A percentile compares a stretch with the other conserved stretches of the same genome.
Evolutionary conservation across 2,329 filamentous ascomycete species (phyloP).

Genomic region (Epichloe baconii): DNA sequence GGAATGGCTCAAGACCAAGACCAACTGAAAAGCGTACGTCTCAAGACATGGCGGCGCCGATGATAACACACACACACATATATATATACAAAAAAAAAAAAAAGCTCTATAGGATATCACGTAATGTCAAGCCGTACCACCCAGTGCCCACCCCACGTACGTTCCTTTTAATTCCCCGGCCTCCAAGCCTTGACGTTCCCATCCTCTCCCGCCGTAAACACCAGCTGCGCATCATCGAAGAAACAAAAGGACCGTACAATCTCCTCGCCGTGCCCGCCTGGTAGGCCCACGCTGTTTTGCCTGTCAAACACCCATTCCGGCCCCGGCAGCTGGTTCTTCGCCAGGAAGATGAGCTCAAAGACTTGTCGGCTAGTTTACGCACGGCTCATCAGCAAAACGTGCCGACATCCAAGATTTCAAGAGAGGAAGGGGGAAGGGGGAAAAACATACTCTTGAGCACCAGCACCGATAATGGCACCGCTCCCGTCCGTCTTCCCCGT

Average conservation of each 20-base stretch:
- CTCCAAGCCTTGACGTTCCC: slow-evolving; percentile 45
- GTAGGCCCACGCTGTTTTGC: slow-evolving; percentile 44
- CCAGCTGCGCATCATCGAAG: slow-evolving; percentile 44
- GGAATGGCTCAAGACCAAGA: too few species aligned
- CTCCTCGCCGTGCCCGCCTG: slow-evolving; percentile 50
- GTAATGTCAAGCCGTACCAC: background rate
- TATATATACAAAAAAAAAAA: background rate
- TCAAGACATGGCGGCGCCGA: too few species aligned
- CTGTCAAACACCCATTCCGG: slow-evolving; percentile 38
- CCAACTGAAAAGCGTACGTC: too few species aligned
- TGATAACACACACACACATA: too few species aligned
- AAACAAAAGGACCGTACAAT: slow-evolving; percentile 52
- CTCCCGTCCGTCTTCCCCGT: slow-evolving; percentile 43
- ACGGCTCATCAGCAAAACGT: too few species aligned
- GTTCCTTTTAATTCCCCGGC: slow-evolving; percentile 9
- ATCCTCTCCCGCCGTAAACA: slow-evolving; percentile 47
- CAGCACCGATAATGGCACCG: slow-evolving; percentile 49
- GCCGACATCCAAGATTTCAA: too few species aligned
- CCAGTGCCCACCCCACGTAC: background rate
- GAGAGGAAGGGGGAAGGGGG: too few species aligned
- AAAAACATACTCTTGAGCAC: slow-evolving; percentile 50
- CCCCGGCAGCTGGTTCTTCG: slow-evolving; percentile 26
- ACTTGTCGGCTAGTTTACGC: slow-evolving; percentile 32
- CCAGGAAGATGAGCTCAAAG: slow-evolving; percentile 49
- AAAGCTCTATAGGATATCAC: background rate